These are phyloP conservation scores for Lagerstroemia speciosa DNA, from an alignment of 345 rosid genomes.

Conservation along the genomic window DNA sequence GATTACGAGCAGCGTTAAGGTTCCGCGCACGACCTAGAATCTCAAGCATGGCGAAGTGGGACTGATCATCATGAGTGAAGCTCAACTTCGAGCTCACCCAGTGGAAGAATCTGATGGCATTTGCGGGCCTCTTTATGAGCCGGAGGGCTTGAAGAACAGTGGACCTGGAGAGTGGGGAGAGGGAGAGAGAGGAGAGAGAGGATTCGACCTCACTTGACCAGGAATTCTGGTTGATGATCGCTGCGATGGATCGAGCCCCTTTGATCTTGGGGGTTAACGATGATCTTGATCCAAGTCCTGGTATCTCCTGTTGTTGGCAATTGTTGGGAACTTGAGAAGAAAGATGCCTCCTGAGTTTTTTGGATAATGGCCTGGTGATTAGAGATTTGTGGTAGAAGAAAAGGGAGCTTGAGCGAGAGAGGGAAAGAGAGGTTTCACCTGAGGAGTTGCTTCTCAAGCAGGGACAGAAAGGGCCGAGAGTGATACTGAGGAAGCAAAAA, in stretches of 20 bases:
- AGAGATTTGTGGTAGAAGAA: not conserved
- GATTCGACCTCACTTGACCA: slow-evolving; percentile 61
- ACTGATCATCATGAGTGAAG: slow-evolving; percentile 38
- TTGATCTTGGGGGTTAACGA: slow-evolving; percentile 25
- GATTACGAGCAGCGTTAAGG: slow-evolving; percentile 66
- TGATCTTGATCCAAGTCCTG: not conserved
- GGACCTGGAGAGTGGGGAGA: slow-evolving; percentile 41
- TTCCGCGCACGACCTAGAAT: slow-evolving; percentile 48
- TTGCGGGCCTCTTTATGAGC: slow-evolving; percentile 38
- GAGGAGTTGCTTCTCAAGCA: not conserved
- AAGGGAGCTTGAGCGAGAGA: not conserved
- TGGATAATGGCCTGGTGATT: not conserved
- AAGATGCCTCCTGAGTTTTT: not conserved
- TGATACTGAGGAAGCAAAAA: not conserved
- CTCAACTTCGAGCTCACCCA: slow-evolving; percentile 37
- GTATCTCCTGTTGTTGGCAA: not conserved
- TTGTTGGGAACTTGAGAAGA: not conserved
- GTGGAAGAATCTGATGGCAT: slow-evolving; percentile 57
- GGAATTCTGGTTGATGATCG: slow-evolving; percentile 33
- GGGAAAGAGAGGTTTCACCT: not conserved
- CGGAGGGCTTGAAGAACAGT: slow-evolving; percentile 47
- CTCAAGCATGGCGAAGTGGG: slow-evolving; percentile 62
- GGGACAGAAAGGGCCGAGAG: not conserved
- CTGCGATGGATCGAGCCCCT: slow-evolving; percentile 41
- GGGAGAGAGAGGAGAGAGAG: slow-evolving; percentile 41